These are phyloP conservation scores for Luzula sylvatica DNA, from an alignment of 176 grass and related monocot genomes.

Conservation along the genomic window DNA sequence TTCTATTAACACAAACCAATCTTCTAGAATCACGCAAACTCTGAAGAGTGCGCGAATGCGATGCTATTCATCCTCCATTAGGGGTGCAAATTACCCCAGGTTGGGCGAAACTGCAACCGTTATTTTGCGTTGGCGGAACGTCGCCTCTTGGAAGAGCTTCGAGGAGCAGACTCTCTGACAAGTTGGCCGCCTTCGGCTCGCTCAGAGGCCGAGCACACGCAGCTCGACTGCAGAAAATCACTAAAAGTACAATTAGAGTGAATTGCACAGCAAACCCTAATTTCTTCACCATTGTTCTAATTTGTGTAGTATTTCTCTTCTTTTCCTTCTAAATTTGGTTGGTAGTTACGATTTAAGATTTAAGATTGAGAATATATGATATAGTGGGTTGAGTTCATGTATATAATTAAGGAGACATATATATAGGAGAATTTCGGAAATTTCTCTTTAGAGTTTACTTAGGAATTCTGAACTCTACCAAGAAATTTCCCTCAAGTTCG, in stretches of 20 bases:
- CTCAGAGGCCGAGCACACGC: constrained; percentile 5
- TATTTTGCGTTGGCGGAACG: neutral
- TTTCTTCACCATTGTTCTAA: constrained; percentile 12
- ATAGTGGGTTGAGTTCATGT: neutral
- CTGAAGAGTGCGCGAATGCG: no score
- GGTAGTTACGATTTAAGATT: neutral
- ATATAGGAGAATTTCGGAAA: constrained; percentile 16
- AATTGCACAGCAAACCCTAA: constrained; percentile 1
- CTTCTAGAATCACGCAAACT: no score
- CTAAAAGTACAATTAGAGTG: constrained; percentile 4
- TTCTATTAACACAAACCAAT: no score
- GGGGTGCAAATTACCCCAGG: neutral
- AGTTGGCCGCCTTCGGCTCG: neutral
- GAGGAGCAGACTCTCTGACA: neutral
- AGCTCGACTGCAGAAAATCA: neutral
- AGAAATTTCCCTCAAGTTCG: constrained; percentile 18
- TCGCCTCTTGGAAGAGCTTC: neutral
- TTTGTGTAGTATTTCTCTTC: neutral
- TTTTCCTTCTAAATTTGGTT: neutral
- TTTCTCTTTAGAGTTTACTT: neutral
- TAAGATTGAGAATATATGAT: neutral
- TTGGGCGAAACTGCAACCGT: neutral
- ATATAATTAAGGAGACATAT: neutral
- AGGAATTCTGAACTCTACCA: neutral
- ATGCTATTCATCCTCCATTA: neutral